phyloP scores from a whole-genome alignment of 345 rosid species.

The Erucastrum elatum region DNA sequence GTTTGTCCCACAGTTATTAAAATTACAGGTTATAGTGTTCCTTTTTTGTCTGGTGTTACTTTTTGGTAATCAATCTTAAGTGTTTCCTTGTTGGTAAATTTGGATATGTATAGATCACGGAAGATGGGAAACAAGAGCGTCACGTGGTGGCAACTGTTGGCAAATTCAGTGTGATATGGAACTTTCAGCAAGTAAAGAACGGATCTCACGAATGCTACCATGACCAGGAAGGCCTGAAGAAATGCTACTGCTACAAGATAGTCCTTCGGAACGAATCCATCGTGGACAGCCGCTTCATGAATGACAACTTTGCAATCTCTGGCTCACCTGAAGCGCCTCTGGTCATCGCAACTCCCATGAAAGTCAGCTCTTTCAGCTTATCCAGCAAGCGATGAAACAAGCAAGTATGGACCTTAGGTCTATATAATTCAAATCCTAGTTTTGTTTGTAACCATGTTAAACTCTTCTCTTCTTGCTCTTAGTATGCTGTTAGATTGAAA shows the following conservation, averaged over 20 bases:
- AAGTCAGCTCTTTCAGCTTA: conserved; percentile 97
- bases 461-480: conserved; percentile 12
- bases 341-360: conserved; percentile 92
- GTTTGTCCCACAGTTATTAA: not conserved
- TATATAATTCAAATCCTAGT: conserved; percentile 4
- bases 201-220: conserved; percentile 76
- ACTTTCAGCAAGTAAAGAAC: conserved; percentile 79
- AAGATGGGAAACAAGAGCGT: conserved; percentile 80
- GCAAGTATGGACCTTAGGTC: conserved; percentile 11
- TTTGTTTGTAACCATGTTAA: conserved; percentile 24
- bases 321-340: conserved; percentile 98
- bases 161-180: conserved; percentile 93
- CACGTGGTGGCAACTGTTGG: conserved; percentile 97
- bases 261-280: conserved; percentile 90
- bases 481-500: conserved; percentile 24
- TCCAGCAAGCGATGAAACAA: conserved; percentile 66
- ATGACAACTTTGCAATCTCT: conserved; percentile 84
- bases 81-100: not conserved
- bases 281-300: conserved; percentile 97
- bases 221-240: conserved; percentile 76
- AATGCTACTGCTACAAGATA: conserved; percentile 89
- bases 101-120: conserved; percentile 56
- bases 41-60: not conserved
- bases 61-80: not conserved
- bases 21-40: not conserved